These are phyloP conservation scores for Cytospora leucostoma DNA, from an alignment of 2,329 filamentous ascomycete species.

Conservation along the genomic window DNA sequence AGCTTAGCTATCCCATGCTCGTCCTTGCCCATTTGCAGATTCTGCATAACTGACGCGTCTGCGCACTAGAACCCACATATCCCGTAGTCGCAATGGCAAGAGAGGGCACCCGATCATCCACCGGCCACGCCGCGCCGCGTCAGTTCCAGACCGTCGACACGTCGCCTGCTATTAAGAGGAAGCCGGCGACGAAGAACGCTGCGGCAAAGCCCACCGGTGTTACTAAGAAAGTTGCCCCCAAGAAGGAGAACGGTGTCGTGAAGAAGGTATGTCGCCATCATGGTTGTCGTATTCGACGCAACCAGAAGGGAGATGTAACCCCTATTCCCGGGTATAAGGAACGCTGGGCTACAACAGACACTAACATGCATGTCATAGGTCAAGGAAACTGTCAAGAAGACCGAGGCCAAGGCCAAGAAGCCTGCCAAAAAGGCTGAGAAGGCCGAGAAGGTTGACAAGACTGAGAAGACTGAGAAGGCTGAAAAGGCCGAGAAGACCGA, in stretches of 20 bases:
- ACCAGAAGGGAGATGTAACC: background rate
- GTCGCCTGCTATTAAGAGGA: conserved; percentile 47
- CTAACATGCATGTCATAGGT: conserved; percentile 29
- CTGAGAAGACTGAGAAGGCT: conserved; percentile 32
- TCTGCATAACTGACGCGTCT: conserved; percentile 13
- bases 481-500: conserved; percentile 27
- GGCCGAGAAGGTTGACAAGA: conserved; percentile 37
- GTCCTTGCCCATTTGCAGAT: background rate
- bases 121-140: conserved; percentile 55
- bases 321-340: too few species aligned
- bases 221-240: conserved; percentile 42
- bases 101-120: conserved; percentile 54
- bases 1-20: too few species aligned
- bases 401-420: conserved; percentile 33
- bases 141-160: conserved; percentile 53
- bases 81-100: conserved; percentile 43
- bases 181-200: conserved; percentile 32
- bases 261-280: conserved; percentile 35
- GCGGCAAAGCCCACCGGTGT: conserved; percentile 38
- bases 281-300: too few species aligned
- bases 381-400: conserved; percentile 37
- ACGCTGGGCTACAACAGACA: background rate
- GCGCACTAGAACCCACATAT: background rate
- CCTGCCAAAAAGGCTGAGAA: conserved; percentile 32
- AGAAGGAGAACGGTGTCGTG: conserved; percentile 38